Base-by-base conservation (phyloP, 805 yeast genomes). In the Barnettozyma californica region DNA sequence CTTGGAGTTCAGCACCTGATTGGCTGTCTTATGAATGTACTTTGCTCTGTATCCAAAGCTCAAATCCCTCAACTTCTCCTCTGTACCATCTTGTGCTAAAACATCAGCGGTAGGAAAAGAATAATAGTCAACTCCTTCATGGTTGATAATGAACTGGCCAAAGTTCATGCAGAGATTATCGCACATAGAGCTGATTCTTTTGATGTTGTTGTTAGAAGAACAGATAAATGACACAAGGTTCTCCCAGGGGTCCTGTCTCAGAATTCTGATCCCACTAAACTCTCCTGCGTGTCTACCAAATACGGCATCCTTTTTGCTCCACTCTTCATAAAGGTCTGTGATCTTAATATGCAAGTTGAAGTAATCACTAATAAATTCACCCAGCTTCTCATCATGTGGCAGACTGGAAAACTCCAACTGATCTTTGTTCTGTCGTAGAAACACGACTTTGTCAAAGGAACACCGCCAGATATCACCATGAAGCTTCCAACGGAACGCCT, bases 171-270 rank as follows among this genome's bases (percentile, higher is more conserved):
- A 84, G 34, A 94, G 68, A 41, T 76, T 75, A 53, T 87, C 88
- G 64, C 97, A 94, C 96, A 94, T 90, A 58, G 84, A 84, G 2
- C 96, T 85, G 41, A 94, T 94, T 34, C 99, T 74, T 60, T 92
- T 89, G 46, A 94, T 94, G 60, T 94, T 94, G 67, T 94, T 94
- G 65, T 94, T 94, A n/a, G 95, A 83, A 2, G 96, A 88, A 67
- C 98, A 94, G 10, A 94, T 94, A 55, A 92, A 94, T 2, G 94
- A 86, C 18, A 92, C 69, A 41, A 90, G 70, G 39, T 92, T 89
- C 57, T 94, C 99, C 98, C 98, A 94, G 0, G 99, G 98, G 54
- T 92, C 97, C 64, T 94, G 98, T 34, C 91, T 74, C 25, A 94
- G 73, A 53, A 92, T 88, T 27, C 99, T 69, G 18, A 92, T 81